Evolutionary conservation across 176 grass and related monocot genomes (phyloP).

Genomic region (Coix lacrymajobi): DNA sequence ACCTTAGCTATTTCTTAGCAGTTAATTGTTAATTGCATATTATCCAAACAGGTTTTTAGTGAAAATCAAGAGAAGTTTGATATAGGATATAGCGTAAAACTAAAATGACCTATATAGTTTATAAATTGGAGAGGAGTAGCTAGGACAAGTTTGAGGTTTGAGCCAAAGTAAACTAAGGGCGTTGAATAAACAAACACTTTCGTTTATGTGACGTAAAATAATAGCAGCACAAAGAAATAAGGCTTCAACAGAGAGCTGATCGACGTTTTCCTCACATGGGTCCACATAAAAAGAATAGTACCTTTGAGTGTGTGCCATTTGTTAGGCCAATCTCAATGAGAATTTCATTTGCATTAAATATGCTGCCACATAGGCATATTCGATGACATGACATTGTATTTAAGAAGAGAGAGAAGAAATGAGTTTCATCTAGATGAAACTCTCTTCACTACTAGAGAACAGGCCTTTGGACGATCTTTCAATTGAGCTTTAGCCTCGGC

Average conservation of each 20-base stretch:
- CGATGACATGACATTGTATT: too few species aligned
- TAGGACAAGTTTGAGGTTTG: background rate
- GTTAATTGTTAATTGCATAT: background rate
- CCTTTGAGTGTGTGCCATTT: background rate
- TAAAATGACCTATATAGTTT: background rate
- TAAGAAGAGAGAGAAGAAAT: too few species aligned
- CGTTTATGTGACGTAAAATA: background rate
- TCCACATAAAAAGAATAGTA: background rate
- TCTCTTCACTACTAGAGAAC: too few species aligned
- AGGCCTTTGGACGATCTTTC: too few species aligned
- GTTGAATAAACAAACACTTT: background rate
- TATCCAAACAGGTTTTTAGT: background rate
- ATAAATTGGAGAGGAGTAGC: background rate
- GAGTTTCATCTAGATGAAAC: too few species aligned
- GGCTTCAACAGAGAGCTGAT: background rate
- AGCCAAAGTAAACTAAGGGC: background rate
- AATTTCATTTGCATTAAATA: too few species aligned
- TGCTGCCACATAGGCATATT: too few species aligned
- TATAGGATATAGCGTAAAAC: background rate
- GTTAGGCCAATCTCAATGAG: too few species aligned
- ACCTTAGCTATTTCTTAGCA: too few species aligned
- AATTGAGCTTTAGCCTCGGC: too few species aligned
- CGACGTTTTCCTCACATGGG: background rate
- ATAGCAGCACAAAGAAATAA: background rate
- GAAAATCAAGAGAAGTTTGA: background rate